phyloP scores from a whole-genome alignment of 768 basidiomycete genomes.

The Pleurotus pulmonarius region DNA sequence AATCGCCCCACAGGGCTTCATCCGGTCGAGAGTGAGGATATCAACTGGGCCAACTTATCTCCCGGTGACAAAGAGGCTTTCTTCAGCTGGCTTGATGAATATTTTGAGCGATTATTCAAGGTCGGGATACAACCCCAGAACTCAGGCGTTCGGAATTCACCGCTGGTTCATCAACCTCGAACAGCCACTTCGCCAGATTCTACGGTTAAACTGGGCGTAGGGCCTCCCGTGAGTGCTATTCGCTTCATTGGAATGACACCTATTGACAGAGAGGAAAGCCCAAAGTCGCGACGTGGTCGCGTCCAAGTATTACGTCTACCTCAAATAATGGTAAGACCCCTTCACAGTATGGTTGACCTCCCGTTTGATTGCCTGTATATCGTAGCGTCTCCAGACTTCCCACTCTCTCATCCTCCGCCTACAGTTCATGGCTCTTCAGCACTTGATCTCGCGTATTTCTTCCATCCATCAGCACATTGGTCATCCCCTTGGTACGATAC shows the following conservation, averaged over 20 bases:
- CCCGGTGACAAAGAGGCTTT: slow-evolving; percentile 66
- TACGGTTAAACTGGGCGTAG: neutral
- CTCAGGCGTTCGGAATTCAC: neutral
- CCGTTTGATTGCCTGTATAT: neutral
- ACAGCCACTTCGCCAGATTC: neutral
- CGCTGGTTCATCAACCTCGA: neutral
- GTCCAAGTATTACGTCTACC: slow-evolving; percentile 18
- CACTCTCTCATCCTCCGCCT: slow-evolving; percentile 30
- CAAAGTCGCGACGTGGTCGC: slow-evolving; percentile 22
- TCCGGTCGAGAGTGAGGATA: slow-evolving; percentile 18
- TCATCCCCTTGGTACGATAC: slow-evolving; percentile 36
- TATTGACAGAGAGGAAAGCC: slow-evolving; percentile 10
- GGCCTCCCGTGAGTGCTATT: slow-evolving; percentile 15
- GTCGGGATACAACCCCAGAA: slow-evolving; percentile 20
- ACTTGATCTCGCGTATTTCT: slow-evolving; percentile 41
- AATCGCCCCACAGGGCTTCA: slow-evolving; percentile 10
- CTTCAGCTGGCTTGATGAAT: slow-evolving; percentile 81
- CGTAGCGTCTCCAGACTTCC: slow-evolving; percentile 14
- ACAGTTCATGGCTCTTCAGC: slow-evolving; percentile 29
- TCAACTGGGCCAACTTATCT: slow-evolving; percentile 72
- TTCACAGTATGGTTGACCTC: neutral
- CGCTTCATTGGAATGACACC: too few species aligned
- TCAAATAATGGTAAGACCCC: neutral
- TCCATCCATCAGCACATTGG: slow-evolving; percentile 39
- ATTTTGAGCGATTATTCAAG: slow-evolving; percentile 50